Evolutionary conservation across 1,139 yeast genomes (phyloP).

Genomic region (Scheffersomyces segobiensis): DNA sequence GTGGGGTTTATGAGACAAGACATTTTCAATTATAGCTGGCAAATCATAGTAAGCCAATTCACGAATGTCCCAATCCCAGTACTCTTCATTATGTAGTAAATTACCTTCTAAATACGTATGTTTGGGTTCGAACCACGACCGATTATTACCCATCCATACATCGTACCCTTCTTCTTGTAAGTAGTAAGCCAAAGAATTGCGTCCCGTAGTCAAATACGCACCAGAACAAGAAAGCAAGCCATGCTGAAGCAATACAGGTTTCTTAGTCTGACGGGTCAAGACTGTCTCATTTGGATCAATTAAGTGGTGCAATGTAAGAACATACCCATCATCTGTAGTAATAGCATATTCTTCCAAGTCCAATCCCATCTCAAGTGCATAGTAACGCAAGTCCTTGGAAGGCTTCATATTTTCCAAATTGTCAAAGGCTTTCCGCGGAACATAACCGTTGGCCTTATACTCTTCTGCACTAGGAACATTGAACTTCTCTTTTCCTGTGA

Average conservation of each 20-base stretch:
- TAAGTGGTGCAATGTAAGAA: slow-evolving; percentile 63
- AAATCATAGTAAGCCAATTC: slow-evolving; percentile 80
- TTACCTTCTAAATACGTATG: slow-evolving; percentile 46
- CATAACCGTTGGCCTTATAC: slow-evolving; percentile 17
- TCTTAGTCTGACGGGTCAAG: slow-evolving; percentile 26
- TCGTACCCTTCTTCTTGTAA: slow-evolving; percentile 70
- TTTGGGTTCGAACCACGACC: slow-evolving; percentile 78
- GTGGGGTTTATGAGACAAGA: slow-evolving; percentile 44
- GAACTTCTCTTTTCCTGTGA: slow-evolving; percentile 24
- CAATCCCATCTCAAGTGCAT: slow-evolving; percentile 60
- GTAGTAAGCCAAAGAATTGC: slow-evolving; percentile 69
- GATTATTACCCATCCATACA: slow-evolving; percentile 91
- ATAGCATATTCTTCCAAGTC: slow-evolving; percentile 60
- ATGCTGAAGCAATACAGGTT: slow-evolving; percentile 76
- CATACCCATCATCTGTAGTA: slow-evolving; percentile 79
- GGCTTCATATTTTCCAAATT: slow-evolving; percentile 29
- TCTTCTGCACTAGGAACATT: slow-evolving; percentile 8
- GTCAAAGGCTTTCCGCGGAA: slow-evolving; percentile 32
- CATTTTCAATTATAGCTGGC: slow-evolving; percentile 67
- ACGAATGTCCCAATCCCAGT: slow-evolving; percentile 85
- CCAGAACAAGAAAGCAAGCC: slow-evolving; percentile 89
- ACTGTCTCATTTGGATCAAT: slow-evolving; percentile 50
- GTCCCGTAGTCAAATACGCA: slow-evolving; percentile 77
- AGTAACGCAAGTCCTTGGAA: slow-evolving; percentile 55
- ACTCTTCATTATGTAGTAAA: slow-evolving; percentile 49